Conservation (phyloP, 495 filamentous ascomycete genomes). For the Xylaria castorea region DNA sequence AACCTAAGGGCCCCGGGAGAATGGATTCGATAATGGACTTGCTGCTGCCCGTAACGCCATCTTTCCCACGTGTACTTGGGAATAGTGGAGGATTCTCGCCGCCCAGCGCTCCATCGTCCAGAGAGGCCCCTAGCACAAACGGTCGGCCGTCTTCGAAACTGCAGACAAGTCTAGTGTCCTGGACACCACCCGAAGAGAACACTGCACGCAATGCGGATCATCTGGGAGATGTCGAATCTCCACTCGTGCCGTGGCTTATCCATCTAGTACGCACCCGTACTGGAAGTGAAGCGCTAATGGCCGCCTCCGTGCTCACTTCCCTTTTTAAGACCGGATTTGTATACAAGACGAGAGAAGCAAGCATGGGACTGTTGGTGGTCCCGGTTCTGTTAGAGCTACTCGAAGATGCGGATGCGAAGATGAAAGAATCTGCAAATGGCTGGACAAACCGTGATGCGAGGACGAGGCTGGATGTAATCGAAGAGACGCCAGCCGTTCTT, state of each 20-base stretch:
- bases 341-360: conserved; percentile 64
- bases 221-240: conserved; percentile 73
- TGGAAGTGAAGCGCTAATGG: conserved; percentile 73
- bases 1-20: conserved; percentile 33
- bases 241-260: conserved; percentile 84
- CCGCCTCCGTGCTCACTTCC: conserved; percentile 79
- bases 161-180: conserved; percentile 32
- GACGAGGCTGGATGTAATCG: conserved; percentile 60
- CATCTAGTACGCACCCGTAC: conserved; percentile 67
- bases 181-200: conserved; percentile 40
- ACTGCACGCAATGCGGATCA: conserved; percentile 38
- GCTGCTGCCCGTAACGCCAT: conserved; percentile 31
- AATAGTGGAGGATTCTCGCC: conserved; percentile 62
- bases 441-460: conserved; percentile 45
- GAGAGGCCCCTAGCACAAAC: conserved; percentile 42
- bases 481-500: conserved; percentile 75
- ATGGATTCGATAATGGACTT: conserved; percentile 39
- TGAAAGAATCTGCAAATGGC: conserved; percentile 39
- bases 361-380: conserved; percentile 70
- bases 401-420: conserved; percentile 54
- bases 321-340: conserved; percentile 74
- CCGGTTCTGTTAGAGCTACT: conserved; percentile 76
- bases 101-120: conserved; percentile 55
- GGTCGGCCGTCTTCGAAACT: conserved; percentile 41
- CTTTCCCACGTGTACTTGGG: conserved; percentile 31